phyloP scores from a whole-genome alignment of 2,329 filamentous ascomycete species.

The Massarina eburnea region DNA sequence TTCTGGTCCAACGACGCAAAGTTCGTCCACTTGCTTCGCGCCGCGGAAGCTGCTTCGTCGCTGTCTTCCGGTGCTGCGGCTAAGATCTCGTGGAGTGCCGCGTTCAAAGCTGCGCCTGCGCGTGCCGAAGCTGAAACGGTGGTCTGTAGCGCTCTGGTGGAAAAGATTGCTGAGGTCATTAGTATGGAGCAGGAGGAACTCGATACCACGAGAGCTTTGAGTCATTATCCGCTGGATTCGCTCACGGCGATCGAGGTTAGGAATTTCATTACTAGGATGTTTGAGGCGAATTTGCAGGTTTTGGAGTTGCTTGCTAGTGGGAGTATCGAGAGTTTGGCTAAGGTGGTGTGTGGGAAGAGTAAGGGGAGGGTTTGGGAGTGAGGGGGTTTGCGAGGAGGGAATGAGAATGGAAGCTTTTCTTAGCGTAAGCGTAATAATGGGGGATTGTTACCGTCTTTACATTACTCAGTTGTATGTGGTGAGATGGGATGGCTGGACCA shows the following conservation, averaged over 20 bases:
- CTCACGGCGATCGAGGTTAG: slow-evolving; percentile 35
- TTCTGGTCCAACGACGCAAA: slow-evolving; percentile 35
- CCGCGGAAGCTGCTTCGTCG: slow-evolving; percentile 20
- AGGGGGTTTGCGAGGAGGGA: background rate
- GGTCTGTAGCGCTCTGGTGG: slow-evolving; percentile 22
- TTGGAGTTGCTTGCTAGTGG: slow-evolving; percentile 58
- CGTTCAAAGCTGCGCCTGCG: slow-evolving; percentile 23
- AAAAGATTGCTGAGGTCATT: slow-evolving; percentile 30
- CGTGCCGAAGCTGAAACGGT: slow-evolving; percentile 23
- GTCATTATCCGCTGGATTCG: slow-evolving; percentile 28
- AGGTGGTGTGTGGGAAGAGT: slow-evolving; percentile 9
- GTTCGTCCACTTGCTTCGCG: slow-evolving; percentile 22
- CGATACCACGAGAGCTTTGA: slow-evolving; percentile 22
- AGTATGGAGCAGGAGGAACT: slow-evolving; percentile 28
- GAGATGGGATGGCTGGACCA: too few species aligned
- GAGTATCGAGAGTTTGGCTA: slow-evolving; percentile 9
- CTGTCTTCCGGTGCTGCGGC: slow-evolving; percentile 7
- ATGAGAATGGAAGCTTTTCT: background rate
- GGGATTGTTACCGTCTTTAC: background rate
- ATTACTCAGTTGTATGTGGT: background rate
- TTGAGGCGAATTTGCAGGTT: slow-evolving; percentile 57
- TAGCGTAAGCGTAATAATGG: too few species aligned
- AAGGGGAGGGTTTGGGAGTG: slow-evolving; percentile 6
- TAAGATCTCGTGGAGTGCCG: slow-evolving; percentile 23
- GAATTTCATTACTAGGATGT: slow-evolving; percentile 37